Base-by-base conservation (phyloP, 768 basidiomycete species). In the Boletales sp. region DNA sequence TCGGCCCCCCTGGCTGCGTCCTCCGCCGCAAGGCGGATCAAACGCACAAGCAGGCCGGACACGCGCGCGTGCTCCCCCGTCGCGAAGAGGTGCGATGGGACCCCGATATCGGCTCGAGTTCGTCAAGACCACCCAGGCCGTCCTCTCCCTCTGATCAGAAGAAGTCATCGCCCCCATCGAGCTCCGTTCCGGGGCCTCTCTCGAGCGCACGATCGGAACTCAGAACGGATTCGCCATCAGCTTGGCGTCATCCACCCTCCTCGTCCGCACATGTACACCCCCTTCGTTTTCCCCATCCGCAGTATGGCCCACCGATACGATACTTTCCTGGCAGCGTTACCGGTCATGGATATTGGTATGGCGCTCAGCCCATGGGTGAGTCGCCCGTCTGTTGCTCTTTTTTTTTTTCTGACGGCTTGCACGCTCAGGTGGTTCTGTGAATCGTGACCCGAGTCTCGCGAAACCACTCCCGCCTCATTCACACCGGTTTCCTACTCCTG, bases 261-360 rank as follows among this genome's bases (percentile, higher is more conserved):
- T 53, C 56, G 11, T 30, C 53, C 4, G 28, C 45, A 4, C 62
- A 25, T n/a, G n/a, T 25, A 25, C 21, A 5, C 21, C 5, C 21
- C 21, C 21, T 25, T 5, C 21, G 21, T 25, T 25, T 25, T 25
- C 21, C 21, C 21, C 21, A 25, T 25, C 21, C 21, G 21, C 21
- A 47, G 4, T 55, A 46, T 46, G 59, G 37, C 0, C 58, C 63
- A 15, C 49, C 56, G 10, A 10, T 45, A 14, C 61, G 56, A 0
- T 63, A 60, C 50, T 48, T 59, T 33, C 57, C 59, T 18, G 44
- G 43, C 21, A 38, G 50, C 39, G 52, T 41, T 7, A 49, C 48
- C 25, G 52, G 60, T 8, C 50, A 59, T 30, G 60, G 57, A 18
- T 59, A 49, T 50, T 63, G 63, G 63, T 63, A 55, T 44, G 49